phyloP scores from a whole-genome alignment of 192 early-diverging fungal genomes.

The Rhizophagus prolifer region DNA sequence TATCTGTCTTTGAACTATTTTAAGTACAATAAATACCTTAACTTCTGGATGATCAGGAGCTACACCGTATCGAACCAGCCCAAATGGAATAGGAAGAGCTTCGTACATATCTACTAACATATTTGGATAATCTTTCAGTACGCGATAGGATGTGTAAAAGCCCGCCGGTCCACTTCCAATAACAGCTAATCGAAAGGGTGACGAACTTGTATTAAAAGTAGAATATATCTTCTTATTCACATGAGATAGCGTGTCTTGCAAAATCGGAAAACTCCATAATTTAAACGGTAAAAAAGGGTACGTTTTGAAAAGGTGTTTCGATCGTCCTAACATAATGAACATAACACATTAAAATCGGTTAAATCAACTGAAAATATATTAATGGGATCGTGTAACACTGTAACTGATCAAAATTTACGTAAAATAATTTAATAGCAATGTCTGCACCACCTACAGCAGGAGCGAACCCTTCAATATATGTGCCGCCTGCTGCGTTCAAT shows the following conservation, averaged over 20 bases:
- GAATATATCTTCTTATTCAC: neutral
- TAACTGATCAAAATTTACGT: too few species aligned
- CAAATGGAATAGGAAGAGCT: constrained; percentile 79
- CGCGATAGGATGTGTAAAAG: constrained; percentile 83
- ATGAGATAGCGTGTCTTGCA: neutral
- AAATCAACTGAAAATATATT: too few species aligned
- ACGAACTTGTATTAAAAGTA: neutral
- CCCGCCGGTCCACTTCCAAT: constrained; percentile 85
- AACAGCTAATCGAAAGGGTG: constrained; percentile 57
- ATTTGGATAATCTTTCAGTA: constrained; percentile 62
- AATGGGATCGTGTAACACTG: too few species aligned
- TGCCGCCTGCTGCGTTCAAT: neutral
- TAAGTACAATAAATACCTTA: constrained; percentile 58
- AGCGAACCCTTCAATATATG: neutral
- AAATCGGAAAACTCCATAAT: neutral
- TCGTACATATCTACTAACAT: constrained; percentile 83
- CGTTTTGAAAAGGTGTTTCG: neutral
- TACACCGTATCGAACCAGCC: constrained; percentile 91
- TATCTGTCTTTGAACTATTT: neutral
- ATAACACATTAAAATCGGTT: too few species aligned
- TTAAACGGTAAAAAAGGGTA: too few species aligned
- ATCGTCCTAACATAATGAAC: neutral
- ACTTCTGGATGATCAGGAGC: constrained; percentile 98
- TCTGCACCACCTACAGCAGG: neutral
- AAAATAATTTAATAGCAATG: neutral